These are phyloP conservation scores for Dictyostelium brefeldianum DNA, from an alignment of 78 protist genomes.

Conservation along the genomic window DNA sequence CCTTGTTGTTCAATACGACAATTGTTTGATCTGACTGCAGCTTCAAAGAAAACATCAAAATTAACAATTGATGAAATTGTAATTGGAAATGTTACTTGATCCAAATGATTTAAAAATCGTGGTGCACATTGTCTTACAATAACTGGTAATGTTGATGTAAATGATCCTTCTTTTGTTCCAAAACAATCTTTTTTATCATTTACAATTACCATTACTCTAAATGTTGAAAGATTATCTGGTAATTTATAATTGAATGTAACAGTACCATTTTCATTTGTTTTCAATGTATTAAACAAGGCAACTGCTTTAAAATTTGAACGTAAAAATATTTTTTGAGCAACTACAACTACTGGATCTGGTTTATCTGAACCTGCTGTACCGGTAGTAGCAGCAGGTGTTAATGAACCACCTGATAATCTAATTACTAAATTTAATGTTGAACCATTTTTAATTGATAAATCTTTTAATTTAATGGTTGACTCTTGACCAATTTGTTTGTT, in stretches of 20 bases:
- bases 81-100: slow-evolving; percentile 45
- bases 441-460: neutral
- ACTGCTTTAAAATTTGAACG: slow-evolving; percentile 42
- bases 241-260: slow-evolving; percentile 3
- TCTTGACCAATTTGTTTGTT: slow-evolving; percentile 33
- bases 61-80: neutral
- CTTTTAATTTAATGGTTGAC: neutral
- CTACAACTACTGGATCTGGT: neutral
- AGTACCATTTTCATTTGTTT: slow-evolving; percentile 15
- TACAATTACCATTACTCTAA: slow-evolving; percentile 33
- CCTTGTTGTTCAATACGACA: slow-evolving; percentile 10
- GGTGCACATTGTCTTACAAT: slow-evolving; percentile 48
- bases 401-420: slow-evolving; percentile 38
- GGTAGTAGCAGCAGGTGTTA: neutral
- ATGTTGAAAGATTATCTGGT: slow-evolving; percentile 53
- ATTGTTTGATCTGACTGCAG: slow-evolving; percentile 13
- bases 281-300: slow-evolving; percentile 8
- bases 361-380: neutral
- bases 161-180: slow-evolving; percentile 19
- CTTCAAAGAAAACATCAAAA: slow-evolving; percentile 19
- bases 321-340: neutral
- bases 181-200: neutral
- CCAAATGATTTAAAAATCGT: slow-evolving; percentile 49
- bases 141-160: slow-evolving; percentile 42
- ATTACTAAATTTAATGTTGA: slow-evolving; percentile 32